phyloP scores from a whole-genome alignment of 768 basidiomycete genomes.

The Piloderma croceum region DNA sequence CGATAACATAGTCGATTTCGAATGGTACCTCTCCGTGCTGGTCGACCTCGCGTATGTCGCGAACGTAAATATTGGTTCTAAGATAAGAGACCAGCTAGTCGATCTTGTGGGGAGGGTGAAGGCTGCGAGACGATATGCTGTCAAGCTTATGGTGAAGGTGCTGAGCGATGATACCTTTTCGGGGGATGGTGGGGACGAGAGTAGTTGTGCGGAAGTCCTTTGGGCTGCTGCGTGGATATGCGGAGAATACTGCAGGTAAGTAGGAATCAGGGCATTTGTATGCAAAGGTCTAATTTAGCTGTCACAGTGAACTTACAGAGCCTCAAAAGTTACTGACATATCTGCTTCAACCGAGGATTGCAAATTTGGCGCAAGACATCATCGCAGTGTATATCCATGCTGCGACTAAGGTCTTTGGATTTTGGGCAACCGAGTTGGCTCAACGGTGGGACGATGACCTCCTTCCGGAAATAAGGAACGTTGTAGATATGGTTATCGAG shows the following conservation, averaged over 20 bases:
- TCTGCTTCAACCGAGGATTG: constrained; percentile 56
- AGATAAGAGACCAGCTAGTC: constrained; percentile 79
- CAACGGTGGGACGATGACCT: constrained; percentile 72
- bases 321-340: constrained; percentile 69
- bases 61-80: constrained; percentile 66
- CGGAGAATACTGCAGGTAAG: constrained; percentile 89
- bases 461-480: constrained; percentile 55
- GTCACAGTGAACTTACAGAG: constrained; percentile 65
- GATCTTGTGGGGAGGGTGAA: constrained; percentile 82
- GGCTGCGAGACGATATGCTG: constrained; percentile 70
- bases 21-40: constrained; percentile 96
- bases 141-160: constrained; percentile 77
- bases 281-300: not conserved
- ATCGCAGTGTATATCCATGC: constrained; percentile 80
- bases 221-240: constrained; percentile 97
- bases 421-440: constrained; percentile 74
- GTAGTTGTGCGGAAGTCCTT: constrained; percentile 77
- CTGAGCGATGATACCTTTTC: constrained; percentile 75
- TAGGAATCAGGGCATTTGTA: constrained; percentile 6
- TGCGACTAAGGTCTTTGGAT: constrained; percentile 80
- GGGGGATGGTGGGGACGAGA: constrained; percentile 58
- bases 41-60: constrained; percentile 89
- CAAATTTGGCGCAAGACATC: constrained; percentile 55
- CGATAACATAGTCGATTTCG: constrained; percentile 85
- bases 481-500: constrained; percentile 56